phyloP scores from a whole-genome alignment of 2,329 filamentous ascomycete genomes.

The Elsinoe perseae region DNA sequence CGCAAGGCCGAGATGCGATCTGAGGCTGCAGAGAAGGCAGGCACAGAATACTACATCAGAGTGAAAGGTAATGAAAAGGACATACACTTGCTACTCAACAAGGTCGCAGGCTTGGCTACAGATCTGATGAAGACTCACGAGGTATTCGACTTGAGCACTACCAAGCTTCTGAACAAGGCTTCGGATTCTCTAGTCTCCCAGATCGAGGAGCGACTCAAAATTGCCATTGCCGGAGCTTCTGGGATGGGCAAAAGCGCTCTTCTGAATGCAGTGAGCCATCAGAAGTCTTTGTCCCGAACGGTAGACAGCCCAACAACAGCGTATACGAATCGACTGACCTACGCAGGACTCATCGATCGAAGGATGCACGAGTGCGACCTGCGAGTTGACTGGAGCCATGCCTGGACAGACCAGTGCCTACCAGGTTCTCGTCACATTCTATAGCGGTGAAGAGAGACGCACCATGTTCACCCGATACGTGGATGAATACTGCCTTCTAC shows the following conservation, averaged over 20 bases:
- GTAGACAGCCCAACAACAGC: not conserved
- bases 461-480: not conserved
- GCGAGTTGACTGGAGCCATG: not conserved
- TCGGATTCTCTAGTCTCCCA: not conserved
- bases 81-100: not conserved
- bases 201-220: not conserved
- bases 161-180: not conserved
- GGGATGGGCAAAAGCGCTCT: slow-evolving; percentile 1
- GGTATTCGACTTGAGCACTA: not conserved
- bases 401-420: not conserved
- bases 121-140: not conserved
- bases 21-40: not conserved
- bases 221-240: not conserved
- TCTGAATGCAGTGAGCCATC: not conserved
- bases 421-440: not conserved
- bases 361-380: slow-evolving; percentile 1
- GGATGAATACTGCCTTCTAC: not conserved
- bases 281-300: not conserved
- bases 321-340: not conserved
- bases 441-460: not conserved
- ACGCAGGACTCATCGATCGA: not conserved
- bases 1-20: not conserved
- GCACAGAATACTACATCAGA: not conserved
- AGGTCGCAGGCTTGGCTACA: not conserved
- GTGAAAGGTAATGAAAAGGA: not conserved